These are phyloP conservation scores for Dujonia santamariae DNA, from an alignment of 1,139 yeast species.

Conservation along the genomic window DNA sequence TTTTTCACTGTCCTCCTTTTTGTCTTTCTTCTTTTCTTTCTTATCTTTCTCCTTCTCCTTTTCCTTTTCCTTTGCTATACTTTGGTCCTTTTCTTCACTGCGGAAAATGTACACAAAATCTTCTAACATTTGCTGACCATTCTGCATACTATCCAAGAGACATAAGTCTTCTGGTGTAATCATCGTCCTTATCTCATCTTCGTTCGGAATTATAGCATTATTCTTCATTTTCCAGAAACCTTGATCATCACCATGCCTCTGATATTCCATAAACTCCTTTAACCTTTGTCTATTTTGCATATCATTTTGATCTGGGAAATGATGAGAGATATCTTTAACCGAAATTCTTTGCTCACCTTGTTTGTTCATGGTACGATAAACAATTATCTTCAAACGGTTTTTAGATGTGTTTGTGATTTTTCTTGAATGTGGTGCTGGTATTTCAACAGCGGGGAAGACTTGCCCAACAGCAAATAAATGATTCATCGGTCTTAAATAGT, in stretches of 20 bases:
- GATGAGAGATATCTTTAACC: constrained; percentile 85
- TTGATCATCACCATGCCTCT: constrained; percentile 90
- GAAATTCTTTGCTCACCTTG: constrained; percentile 72
- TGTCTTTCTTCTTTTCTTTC: constrained; percentile 19
- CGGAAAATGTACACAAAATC: constrained; percentile 60
- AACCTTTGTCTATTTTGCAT: constrained; percentile 95
- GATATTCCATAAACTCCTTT: constrained; percentile 98
- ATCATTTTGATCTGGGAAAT: constrained; percentile 96
- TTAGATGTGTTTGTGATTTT: constrained; percentile 92
- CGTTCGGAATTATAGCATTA: constrained; percentile 63
- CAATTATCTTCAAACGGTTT: constrained; percentile 90
- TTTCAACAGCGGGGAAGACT: constrained; percentile 86
- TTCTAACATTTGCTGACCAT: constrained; percentile 80
- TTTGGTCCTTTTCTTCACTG: constrained; percentile 24
- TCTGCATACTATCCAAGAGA: constrained; percentile 87
- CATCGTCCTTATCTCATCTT: constrained; percentile 79
- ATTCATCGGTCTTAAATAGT: constrained; percentile 59
- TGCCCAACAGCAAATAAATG: constrained; percentile 88
- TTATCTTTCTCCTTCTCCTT: constrained; percentile 15
- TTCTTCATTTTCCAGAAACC: constrained; percentile 92
- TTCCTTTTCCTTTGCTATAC: constrained; percentile 18
- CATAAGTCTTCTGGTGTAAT: constrained; percentile 91
- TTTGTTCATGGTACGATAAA: constrained; percentile 79
- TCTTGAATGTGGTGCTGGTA: constrained; percentile 97
- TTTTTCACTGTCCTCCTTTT: constrained; percentile 25